These are phyloP conservation scores for Leccinum uliginosum DNA, from an alignment of 768 basidiomycete species.

Conservation along the genomic window DNA sequence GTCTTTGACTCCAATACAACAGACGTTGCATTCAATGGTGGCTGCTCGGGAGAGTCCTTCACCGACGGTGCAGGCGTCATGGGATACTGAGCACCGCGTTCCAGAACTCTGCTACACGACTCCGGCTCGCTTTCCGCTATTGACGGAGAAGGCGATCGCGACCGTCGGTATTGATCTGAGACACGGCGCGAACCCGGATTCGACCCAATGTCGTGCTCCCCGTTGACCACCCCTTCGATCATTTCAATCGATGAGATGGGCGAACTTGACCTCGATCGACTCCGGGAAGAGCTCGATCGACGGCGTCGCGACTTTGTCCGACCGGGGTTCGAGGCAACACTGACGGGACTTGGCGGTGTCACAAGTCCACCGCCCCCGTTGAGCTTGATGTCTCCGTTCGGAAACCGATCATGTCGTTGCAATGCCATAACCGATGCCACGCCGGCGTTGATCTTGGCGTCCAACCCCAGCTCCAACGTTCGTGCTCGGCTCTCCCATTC, in stretches of 20 bases:
- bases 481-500: slow-evolving; percentile 73
- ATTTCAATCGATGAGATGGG: slow-evolving; percentile 32
- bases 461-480: slow-evolving; percentile 51
- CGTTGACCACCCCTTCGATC: slow-evolving; percentile 27
- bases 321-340: slow-evolving; percentile 59
- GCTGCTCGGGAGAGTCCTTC: slow-evolving; percentile 28
- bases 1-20: slow-evolving; percentile 15
- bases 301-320: slow-evolving; percentile 39
- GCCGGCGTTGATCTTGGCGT: slow-evolving; percentile 35
- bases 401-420: slow-evolving; percentile 37
- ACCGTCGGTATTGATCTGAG: slow-evolving; percentile 22
- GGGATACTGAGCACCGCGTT: slow-evolving; percentile 23
- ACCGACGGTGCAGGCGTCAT: slow-evolving; percentile 30
- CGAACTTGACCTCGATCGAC: slow-evolving; percentile 34
- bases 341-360: slow-evolving; percentile 74
- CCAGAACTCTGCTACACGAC: slow-evolving; percentile 15
- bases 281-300: slow-evolving; percentile 39
- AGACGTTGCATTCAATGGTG: slow-evolving; percentile 4
- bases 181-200: slow-evolving; percentile 21
- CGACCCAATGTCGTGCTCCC: slow-evolving; percentile 14
- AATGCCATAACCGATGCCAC: slow-evolving; percentile 29
- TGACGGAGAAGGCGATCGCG: slow-evolving; percentile 29
- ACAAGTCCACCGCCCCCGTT: slow-evolving; percentile 49
- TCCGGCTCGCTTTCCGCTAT: slow-evolving; percentile 30
- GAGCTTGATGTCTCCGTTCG: slow-evolving; percentile 30